Evolutionary conservation across 306 rosid genomes (phyloP).

Genomic region (Ceratonia siliqua): DNA sequence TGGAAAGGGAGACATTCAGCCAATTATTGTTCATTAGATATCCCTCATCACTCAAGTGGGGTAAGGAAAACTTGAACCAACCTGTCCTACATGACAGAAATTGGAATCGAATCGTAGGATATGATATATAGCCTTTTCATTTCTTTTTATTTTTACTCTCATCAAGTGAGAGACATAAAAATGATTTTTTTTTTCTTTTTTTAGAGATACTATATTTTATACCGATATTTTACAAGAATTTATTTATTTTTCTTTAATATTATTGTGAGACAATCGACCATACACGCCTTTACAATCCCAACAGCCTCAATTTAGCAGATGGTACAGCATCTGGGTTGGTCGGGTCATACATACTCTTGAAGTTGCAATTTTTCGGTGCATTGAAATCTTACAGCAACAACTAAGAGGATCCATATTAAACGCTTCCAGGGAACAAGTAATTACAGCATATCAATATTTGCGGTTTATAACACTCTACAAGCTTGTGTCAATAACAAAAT

Average conservation of each 20-base stretch:
- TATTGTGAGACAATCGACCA: no score
- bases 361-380: no score
- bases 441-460: neutral
- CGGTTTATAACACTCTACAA: neutral
- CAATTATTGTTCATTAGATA: slow-evolving; percentile 9
- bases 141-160: neutral
- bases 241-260: no score
- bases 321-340: neutral
- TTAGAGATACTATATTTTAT: no score
- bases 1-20: neutral
- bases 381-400: neutral
- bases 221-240: no score
- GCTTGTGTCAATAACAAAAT: no score
- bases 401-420: neutral
- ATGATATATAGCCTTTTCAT: neutral
- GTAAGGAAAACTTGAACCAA: neutral
- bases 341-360: neutral
- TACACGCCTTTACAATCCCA: no score
- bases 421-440: neutral
- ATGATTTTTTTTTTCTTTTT: no score
- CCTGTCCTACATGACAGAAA: no score
- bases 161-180: neutral
- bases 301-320: neutral
- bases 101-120: no score
- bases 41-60: slow-evolving; percentile 10